Evolutionary conservation across 2,329 filamentous ascomycete species (phyloP).

Genomic region (Talaromyces sp.): DNA sequence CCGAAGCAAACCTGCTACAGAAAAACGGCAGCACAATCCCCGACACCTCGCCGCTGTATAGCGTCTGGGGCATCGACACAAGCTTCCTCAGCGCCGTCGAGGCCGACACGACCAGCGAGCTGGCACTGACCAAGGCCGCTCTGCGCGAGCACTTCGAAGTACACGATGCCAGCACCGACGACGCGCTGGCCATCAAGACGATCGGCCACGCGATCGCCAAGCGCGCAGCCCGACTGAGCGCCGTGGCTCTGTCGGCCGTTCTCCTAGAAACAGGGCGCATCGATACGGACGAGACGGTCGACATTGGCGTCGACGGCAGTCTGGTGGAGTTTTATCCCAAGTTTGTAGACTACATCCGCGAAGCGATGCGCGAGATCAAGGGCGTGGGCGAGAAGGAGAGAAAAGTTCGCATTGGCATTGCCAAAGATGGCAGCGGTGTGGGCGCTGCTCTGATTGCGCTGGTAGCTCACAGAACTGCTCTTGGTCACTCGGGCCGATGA

Average conservation of each 20-base stretch:
- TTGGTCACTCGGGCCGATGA: background rate
- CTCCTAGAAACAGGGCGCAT: constrained; percentile 75
- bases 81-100: constrained; percentile 83
- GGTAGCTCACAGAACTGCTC: constrained; percentile 58
- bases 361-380: constrained; percentile 69
- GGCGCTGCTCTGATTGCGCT: constrained; percentile 92
- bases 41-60: constrained; percentile 61
- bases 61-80: constrained; percentile 86
- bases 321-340: constrained; percentile 93
- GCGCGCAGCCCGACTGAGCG: constrained; percentile 79
- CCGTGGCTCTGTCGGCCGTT: constrained; percentile 79
- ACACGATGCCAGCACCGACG: constrained; percentile 69
- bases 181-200: constrained; percentile 80
- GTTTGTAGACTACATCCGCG: constrained; percentile 82
- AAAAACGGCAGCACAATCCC: constrained; percentile 67
- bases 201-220: constrained; percentile 79
- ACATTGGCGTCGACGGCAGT: constrained; percentile 91
- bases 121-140: constrained; percentile 68
- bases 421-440: constrained; percentile 94
- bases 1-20: constrained; percentile 64
- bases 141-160: constrained; percentile 72
- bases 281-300: constrained; percentile 62
- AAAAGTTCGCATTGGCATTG: constrained; percentile 87
- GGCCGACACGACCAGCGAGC: constrained; percentile 66
- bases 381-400: constrained; percentile 77